A percentile compares a stretch with the other conserved stretches of the same genome.
Conservation (phyloP, 257 asterid species). For the Fraxinus excelsior region DNA sequence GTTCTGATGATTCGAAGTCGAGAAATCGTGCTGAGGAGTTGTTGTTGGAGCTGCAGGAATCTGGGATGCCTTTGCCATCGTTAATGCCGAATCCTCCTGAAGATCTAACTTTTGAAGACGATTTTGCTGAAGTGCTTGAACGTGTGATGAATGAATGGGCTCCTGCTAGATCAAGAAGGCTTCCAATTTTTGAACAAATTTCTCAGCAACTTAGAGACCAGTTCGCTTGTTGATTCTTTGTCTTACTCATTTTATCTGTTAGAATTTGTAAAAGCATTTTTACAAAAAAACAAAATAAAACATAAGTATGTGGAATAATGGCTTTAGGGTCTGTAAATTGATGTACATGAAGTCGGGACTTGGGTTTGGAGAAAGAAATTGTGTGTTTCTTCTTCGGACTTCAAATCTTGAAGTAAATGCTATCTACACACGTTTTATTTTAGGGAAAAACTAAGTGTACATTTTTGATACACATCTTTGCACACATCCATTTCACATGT, state of each 20-base stretch:
- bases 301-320: neutral
- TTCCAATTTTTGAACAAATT: slow-evolving; percentile 82
- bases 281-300: too few relatives aligned
- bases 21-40: slow-evolving; percentile 59
- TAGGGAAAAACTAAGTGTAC: too few relatives aligned
- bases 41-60: slow-evolving; percentile 34
- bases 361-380: too few relatives aligned
- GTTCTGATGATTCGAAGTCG: slow-evolving; percentile 59
- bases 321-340: too few relatives aligned
- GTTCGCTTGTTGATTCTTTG: slow-evolving; percentile 55
- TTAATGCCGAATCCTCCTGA: neutral
- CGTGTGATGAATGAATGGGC: slow-evolving; percentile 57
- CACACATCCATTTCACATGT: too few relatives aligned
- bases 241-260: too few relatives aligned
- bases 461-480: too few relatives aligned
- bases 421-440: too few relatives aligned
- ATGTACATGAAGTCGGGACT: too few relatives aligned
- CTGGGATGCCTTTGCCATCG: slow-evolving; percentile 21
- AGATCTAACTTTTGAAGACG: slow-evolving; percentile 41
- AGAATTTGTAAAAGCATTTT: neutral
- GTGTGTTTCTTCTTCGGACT: too few relatives aligned
- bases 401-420: too few relatives aligned
- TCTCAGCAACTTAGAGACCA: slow-evolving; percentile 65
- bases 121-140: slow-evolving; percentile 54
- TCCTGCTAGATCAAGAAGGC: slow-evolving; percentile 68